phyloP scores from a whole-genome alignment of 371 early-diverging fungal species.

The Apophysomyces sp. region DNA sequence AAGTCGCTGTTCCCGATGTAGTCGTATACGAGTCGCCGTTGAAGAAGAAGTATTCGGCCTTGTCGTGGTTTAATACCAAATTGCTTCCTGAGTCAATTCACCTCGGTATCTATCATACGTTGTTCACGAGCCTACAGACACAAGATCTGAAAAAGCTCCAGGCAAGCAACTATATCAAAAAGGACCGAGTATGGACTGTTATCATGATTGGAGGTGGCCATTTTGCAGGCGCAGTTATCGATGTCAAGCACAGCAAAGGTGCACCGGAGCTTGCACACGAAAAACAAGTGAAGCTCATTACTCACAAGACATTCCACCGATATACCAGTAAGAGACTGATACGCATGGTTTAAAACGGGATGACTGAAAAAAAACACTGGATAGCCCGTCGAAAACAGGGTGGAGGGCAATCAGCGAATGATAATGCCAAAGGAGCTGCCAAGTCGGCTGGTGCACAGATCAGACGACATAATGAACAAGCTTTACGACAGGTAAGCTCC shows the following conservation, averaged over 20 bases:
- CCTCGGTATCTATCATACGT: conserved; percentile 60
- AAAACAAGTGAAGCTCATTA: conserved; percentile 41
- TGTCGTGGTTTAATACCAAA: conserved; percentile 49
- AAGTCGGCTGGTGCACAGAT: conserved; percentile 91
- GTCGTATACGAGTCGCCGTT: conserved; percentile 12
- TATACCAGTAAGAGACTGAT: conserved; percentile 71
- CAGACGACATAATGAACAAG: conserved; percentile 86
- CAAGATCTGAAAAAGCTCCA: conserved; percentile 8
- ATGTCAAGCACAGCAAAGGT: conserved; percentile 57
- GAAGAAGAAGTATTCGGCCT: conserved; percentile 34
- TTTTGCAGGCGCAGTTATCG: conserved; percentile 89
- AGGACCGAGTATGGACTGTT: conserved; percentile 71
- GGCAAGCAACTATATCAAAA: conserved; percentile 10
- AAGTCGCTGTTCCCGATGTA: conserved; percentile 24
- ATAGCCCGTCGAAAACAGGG: conserved; percentile 92
- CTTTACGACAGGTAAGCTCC: conserved; percentile 50
- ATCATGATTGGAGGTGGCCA: conserved; percentile 85
- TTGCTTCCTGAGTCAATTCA: conserved; percentile 30
- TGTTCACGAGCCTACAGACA: conserved; percentile 23
- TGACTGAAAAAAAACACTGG: not conserved
- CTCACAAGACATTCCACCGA: conserved; percentile 90
- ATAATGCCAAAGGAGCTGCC: conserved; percentile 80
- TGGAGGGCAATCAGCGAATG: conserved; percentile 84
- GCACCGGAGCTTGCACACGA: conserved; percentile 17
- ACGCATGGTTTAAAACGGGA: not conserved